These are phyloP conservation scores for Suillus occidentalis DNA, from an alignment of 768 basidiomycete genomes.

Conservation along the genomic window DNA sequence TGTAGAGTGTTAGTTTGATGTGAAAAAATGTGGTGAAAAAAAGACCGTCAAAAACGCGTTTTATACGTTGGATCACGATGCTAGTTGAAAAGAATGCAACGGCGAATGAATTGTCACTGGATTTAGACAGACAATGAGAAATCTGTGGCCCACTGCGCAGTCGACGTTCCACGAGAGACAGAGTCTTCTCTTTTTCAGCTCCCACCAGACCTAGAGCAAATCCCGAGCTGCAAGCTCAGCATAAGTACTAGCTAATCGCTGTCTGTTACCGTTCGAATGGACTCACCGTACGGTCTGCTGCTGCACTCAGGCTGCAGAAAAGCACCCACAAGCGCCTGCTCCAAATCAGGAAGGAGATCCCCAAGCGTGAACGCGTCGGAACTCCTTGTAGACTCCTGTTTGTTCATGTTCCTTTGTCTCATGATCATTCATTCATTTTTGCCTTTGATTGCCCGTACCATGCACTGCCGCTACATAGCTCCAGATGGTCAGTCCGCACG, in stretches of 20 bases:
- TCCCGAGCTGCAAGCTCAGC: neutral
- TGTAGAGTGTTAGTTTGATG: neutral
- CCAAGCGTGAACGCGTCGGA: neutral
- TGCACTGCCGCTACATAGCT: neutral
- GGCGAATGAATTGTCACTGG: neutral
- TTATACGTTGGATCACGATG: neutral
- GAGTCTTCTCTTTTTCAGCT: neutral
- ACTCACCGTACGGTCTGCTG: neutral
- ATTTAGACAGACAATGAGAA: neutral
- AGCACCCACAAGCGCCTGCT: neutral
- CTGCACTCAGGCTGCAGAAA: neutral
- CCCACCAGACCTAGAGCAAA: neutral
- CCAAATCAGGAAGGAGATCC: neutral
- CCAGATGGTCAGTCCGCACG: neutral
- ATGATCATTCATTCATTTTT: neutral
- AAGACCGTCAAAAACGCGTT: neutral
- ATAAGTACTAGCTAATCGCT: neutral
- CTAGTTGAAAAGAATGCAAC: neutral
- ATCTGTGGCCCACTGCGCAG: neutral
- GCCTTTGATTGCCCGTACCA: neutral
- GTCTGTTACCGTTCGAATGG: neutral
- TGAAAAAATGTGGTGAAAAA: neutral
- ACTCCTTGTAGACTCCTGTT: neutral
- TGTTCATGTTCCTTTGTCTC: neutral
- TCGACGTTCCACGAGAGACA: neutral